A percentile compares a stretch with the other conserved stretches of the same genome.
Conservation (phyloP, 1,284 basidiomycete species). For the Apiotrichum gracile region DNA sequence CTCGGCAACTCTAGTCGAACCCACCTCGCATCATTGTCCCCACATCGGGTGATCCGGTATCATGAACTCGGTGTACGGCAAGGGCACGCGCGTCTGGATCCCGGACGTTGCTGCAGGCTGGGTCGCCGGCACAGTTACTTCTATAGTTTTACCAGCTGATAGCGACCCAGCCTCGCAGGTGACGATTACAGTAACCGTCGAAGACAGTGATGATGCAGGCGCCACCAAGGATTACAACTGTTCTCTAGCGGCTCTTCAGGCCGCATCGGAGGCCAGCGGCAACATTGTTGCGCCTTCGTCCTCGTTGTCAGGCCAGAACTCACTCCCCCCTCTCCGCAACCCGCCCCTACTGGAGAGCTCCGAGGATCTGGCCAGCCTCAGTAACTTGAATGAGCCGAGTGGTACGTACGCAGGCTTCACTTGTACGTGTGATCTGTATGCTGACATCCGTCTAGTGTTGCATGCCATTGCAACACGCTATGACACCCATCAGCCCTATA, state of each 20-base stretch:
- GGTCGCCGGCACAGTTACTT: constrained; percentile 44
- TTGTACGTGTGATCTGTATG: neutral
- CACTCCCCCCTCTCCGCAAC: constrained; percentile 87
- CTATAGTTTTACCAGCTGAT: constrained; percentile 28
- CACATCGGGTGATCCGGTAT: too few species aligned
- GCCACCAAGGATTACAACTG: constrained; percentile 35
- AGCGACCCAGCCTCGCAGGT: constrained; percentile 23
- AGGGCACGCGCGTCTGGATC: constrained; percentile 47
- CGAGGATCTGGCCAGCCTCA: constrained; percentile 95
- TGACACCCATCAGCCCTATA: constrained; percentile 95
- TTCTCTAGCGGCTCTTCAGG: constrained; percentile 31
- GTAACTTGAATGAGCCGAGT: constrained; percentile 95
- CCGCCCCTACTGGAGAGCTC: constrained; percentile 93
- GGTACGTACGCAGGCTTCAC: constrained; percentile 53
- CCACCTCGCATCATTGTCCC: too few species aligned
- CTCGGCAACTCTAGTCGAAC: too few species aligned
- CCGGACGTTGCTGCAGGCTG: constrained; percentile 43
- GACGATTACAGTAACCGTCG: constrained; percentile 26
- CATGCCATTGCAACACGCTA: constrained; percentile 97
- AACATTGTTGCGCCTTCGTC: constrained; percentile 14
- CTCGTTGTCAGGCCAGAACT: constrained; percentile 24
- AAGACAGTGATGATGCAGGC: constrained; percentile 21
- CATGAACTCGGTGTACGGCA: constrained; percentile 42
- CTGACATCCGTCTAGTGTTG: constrained; percentile 57
- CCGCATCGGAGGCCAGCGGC: constrained; percentile 22